A percentile compares a stretch with the other conserved stretches of the same genome.
Evolutionary conservation across 2,329 filamentous ascomycete species (phyloP).

Genomic region (Aureobasidium melanogenum): DNA sequence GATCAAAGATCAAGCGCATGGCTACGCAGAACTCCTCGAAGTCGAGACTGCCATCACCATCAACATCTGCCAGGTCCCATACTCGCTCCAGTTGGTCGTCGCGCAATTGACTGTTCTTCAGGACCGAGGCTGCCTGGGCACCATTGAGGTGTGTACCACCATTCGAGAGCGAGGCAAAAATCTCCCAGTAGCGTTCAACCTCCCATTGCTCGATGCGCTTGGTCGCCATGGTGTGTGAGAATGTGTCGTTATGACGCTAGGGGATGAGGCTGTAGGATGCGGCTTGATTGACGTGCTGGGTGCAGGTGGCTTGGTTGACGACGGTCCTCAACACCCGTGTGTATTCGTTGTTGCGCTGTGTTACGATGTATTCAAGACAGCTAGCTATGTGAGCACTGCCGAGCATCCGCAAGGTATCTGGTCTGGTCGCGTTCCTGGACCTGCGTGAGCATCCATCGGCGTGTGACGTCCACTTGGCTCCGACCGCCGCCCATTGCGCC

Average conservation of each 20-base stretch:
- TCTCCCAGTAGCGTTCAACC: constrained; percentile 72
- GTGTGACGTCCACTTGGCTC: not conserved
- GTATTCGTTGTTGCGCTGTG: not conserved
- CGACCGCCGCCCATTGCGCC: too few relatives aligned
- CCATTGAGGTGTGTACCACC: constrained; percentile 59
- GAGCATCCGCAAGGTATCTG: not conserved
- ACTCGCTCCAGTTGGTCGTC: constrained; percentile 89
- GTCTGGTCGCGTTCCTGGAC: not conserved
- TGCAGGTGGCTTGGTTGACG: not conserved
- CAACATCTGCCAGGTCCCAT: constrained; percentile 95
- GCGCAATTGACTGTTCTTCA: constrained; percentile 63
- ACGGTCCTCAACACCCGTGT: not conserved
- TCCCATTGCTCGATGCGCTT: constrained; percentile 63
- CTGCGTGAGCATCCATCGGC: not conserved
- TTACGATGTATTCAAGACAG: not conserved
- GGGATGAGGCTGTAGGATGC: not conserved
- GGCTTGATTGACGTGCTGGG: not conserved
- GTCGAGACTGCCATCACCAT: constrained; percentile 93
- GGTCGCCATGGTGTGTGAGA: constrained; percentile 29
- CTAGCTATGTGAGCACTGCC: not conserved
- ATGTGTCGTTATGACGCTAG: not conserved
- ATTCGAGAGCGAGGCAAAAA: constrained; percentile 60
- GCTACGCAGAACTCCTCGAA: constrained; percentile 99
- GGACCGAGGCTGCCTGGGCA: constrained; percentile 59
- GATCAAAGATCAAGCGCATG: constrained; percentile 95